Evolutionary conservation across 2,329 filamentous ascomycete genomes (phyloP).

Genomic region (Fusarium nygamai): DNA sequence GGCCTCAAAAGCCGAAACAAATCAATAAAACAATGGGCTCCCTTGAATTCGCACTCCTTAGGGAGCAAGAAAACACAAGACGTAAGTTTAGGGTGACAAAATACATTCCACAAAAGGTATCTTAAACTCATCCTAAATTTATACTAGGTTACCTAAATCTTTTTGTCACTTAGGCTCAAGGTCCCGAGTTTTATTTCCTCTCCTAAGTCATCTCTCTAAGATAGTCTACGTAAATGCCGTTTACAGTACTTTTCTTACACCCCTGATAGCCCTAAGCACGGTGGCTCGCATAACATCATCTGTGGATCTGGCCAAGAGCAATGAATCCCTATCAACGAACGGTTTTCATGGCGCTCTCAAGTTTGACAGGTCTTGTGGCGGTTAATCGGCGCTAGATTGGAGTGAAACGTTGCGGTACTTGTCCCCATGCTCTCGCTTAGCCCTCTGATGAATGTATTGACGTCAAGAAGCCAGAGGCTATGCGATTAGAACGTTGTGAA

Average conservation of each 20-base stretch:
- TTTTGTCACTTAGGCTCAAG: no score
- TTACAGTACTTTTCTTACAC: background rate
- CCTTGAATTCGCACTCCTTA: background rate
- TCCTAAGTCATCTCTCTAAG: no score
- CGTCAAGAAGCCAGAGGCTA: slow-evolving; percentile 5
- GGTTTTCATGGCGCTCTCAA: slow-evolving; percentile 14
- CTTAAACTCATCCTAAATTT: no score
- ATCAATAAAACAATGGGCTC: slow-evolving; percentile 11
- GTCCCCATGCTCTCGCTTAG: slow-evolving; percentile 1
- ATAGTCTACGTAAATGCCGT: background rate
- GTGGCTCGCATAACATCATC: slow-evolving; percentile 34
- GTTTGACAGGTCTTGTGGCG: background rate
- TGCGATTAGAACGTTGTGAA: background rate
- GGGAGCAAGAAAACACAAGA: no score
- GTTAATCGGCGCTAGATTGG: slow-evolving; percentile 6
- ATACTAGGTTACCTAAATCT: no score
- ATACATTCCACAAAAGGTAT: no score
- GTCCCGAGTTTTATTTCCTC: no score
- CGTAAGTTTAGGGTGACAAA: no score
- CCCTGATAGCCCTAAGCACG: slow-evolving; percentile 7
- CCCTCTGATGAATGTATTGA: slow-evolving; percentile 2
- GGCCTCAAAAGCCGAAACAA: slow-evolving; percentile 32
- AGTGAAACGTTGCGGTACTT: slow-evolving; percentile 1
- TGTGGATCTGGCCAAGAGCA: slow-evolving; percentile 27
- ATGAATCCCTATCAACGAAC: slow-evolving; percentile 8